Evolutionary conservation across 495 filamentous ascomycete genomes (phyloP).

Genomic region (Delitschia confertaspora): DNA sequence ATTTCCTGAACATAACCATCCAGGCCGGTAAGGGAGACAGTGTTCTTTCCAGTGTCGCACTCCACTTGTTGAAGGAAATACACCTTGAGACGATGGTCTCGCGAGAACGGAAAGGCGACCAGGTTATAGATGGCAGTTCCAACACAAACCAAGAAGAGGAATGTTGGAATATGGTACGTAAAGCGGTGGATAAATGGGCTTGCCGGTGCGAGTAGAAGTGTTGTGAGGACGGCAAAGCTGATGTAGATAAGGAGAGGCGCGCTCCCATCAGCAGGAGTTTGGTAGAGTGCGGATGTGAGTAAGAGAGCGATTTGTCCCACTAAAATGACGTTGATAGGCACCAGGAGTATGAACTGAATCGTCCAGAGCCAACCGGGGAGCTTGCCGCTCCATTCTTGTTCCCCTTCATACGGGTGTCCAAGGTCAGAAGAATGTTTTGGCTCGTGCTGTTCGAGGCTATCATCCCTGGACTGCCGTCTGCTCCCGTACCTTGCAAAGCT

Average conservation of each 20-base stretch:
- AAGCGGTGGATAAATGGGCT: constrained; percentile 81
- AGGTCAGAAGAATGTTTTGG: constrained; percentile 32
- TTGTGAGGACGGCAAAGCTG: constrained; percentile 53
- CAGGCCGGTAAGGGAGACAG: constrained; percentile 62
- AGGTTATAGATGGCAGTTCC: constrained; percentile 83
- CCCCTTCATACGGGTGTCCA: constrained; percentile 56
- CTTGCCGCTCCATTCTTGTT: constrained; percentile 75
- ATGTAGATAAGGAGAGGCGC: constrained; percentile 51
- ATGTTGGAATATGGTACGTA: constrained; percentile 69
- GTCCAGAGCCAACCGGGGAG: constrained; percentile 81
- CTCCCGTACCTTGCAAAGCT: constrained; percentile 67
- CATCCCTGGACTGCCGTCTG: constrained; percentile 27
- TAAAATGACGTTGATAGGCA: constrained; percentile 66
- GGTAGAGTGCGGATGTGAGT: constrained; percentile 59
- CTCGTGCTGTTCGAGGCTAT: constrained; percentile 28
- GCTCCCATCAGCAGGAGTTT: constrained; percentile 61
- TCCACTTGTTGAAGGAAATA: constrained; percentile 80
- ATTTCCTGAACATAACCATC: constrained; percentile 60
- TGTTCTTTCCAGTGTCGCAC: constrained; percentile 60
- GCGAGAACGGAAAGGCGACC: constrained; percentile 78
- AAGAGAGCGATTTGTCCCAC: constrained; percentile 65
- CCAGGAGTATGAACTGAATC: constrained; percentile 70
- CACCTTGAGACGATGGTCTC: constrained; percentile 67
- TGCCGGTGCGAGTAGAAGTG: constrained; percentile 67
- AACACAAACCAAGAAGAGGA: constrained; percentile 63